These are phyloP conservation scores for Magnaporthiopsis incrustans DNA, from an alignment of 2,329 filamentous ascomycete species.

Conservation along the genomic window DNA sequence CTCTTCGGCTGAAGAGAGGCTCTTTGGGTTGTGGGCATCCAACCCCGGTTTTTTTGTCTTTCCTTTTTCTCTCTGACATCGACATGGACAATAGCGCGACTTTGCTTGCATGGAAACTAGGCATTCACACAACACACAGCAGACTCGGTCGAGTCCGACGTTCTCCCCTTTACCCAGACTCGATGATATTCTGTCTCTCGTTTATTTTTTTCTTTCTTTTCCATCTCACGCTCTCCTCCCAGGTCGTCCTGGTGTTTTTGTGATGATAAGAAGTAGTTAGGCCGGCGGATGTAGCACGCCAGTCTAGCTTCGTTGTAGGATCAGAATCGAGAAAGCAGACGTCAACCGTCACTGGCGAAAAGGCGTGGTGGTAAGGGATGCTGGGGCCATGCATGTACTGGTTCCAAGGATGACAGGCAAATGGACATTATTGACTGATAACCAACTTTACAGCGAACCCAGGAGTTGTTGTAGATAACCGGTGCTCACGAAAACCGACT, in stretches of 20 bases:
- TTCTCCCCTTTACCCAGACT: neutral
- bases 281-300: too few species aligned
- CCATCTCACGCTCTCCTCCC: too few species aligned
- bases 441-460: too few species aligned
- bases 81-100: neutral
- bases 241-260: neutral
- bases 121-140: neutral
- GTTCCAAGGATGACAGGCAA: too few species aligned
- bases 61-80: neutral
- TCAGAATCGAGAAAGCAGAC: neutral
- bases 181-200: neutral
- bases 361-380: too few species aligned
- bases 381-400: neutral
- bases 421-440: too few species aligned
- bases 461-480: too few species aligned
- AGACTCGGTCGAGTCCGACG: neutral
- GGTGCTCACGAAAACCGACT: too few species aligned
- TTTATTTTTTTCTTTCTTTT: neutral
- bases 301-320: neutral
- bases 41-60: neutral
- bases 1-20: neutral
- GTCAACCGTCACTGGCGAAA: too few species aligned
- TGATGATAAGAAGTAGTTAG: neutral
- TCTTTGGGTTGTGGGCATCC: neutral
- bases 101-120: neutral